Evolutionary conservation across 1,284 basidiomycete genomes (phyloP).

Genomic region (Apiotrichum siamense): DNA sequence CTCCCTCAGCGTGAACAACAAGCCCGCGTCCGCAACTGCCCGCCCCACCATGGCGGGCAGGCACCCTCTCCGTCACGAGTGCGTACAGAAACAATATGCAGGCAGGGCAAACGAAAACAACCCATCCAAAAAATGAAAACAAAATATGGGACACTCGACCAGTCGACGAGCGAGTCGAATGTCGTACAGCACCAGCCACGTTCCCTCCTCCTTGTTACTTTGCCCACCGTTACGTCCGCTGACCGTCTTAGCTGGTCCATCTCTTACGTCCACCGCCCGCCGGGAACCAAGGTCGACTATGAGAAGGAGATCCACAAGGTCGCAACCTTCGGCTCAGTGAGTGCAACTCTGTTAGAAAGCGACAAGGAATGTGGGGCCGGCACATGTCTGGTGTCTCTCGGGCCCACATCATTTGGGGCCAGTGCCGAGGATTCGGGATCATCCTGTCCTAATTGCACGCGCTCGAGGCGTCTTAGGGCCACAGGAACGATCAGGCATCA

Average conservation of each 20-base stretch:
- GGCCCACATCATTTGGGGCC: too few species aligned
- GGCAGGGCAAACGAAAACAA: background rate
- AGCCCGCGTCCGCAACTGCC: slow-evolving; percentile 11
- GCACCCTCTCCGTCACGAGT: slow-evolving; percentile 46
- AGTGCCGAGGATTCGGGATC: too few species aligned
- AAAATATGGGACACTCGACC: background rate
- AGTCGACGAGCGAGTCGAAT: too few species aligned
- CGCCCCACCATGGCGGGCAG: slow-evolving; percentile 24
- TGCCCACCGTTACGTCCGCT: background rate
- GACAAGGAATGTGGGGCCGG: too few species aligned
- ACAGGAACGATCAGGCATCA: too few species aligned
- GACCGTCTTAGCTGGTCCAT: slow-evolving; percentile 43
- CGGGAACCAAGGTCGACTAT: slow-evolving; percentile 46
- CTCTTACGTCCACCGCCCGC: slow-evolving; percentile 47
- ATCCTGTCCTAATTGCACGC: too few species aligned
- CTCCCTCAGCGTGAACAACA: slow-evolving; percentile 36
- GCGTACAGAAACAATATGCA: slow-evolving; percentile 13
- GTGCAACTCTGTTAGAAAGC: too few species aligned
- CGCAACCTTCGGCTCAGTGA: slow-evolving; percentile 48
- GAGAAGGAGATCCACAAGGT: slow-evolving; percentile 48
- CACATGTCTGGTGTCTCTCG: too few species aligned
- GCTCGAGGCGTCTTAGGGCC: too few species aligned
- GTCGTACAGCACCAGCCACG: too few species aligned
- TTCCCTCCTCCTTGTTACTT: too few species aligned
- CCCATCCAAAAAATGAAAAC: background rate